phyloP scores from a whole-genome alignment of 768 basidiomycete species.

The Cyathus striatus region DNA sequence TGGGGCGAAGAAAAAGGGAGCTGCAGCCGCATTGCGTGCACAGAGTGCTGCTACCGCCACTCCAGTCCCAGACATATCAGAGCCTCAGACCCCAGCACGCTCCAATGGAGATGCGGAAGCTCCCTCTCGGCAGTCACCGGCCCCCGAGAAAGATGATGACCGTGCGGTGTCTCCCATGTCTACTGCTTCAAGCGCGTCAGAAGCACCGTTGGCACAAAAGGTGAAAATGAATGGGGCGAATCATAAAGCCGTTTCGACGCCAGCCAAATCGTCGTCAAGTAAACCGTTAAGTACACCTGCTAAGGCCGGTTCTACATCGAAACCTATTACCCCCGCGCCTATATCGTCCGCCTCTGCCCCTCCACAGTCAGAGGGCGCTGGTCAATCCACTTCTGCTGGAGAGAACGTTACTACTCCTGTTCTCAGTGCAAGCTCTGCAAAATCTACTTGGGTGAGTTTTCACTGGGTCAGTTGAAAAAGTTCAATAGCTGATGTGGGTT shows the following conservation, averaged over 20 bases:
- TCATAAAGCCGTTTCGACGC: slow-evolving; percentile 12
- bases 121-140: slow-evolving; percentile 26
- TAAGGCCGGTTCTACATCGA: slow-evolving; percentile 8
- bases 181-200: slow-evolving; percentile 67
- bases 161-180: slow-evolving; percentile 69
- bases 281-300: too few relatives aligned
- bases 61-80: slow-evolving; percentile 35
- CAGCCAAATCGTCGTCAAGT: slow-evolving; percentile 18
- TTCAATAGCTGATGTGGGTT: too few relatives aligned
- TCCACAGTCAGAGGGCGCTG: not conserved
- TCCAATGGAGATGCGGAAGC: slow-evolving; percentile 27
- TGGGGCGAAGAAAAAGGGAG: slow-evolving; percentile 52
- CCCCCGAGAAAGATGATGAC: slow-evolving; percentile 42
- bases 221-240: slow-evolving; percentile 53
- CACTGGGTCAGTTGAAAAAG: too few relatives aligned
- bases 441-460: not conserved
- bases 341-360: not conserved
- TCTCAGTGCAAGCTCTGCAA: not conserved
- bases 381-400: not conserved
- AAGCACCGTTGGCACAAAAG: slow-evolving; percentile 67
- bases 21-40: slow-evolving; percentile 43
- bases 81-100: slow-evolving; percentile 49
- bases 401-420: too few relatives aligned
- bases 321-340: slow-evolving; percentile 8
- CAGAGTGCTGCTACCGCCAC: slow-evolving; percentile 32